Base-by-base conservation (phyloP, 306 rosid genomes). In the Trichosanthes cucumerina region DNA sequence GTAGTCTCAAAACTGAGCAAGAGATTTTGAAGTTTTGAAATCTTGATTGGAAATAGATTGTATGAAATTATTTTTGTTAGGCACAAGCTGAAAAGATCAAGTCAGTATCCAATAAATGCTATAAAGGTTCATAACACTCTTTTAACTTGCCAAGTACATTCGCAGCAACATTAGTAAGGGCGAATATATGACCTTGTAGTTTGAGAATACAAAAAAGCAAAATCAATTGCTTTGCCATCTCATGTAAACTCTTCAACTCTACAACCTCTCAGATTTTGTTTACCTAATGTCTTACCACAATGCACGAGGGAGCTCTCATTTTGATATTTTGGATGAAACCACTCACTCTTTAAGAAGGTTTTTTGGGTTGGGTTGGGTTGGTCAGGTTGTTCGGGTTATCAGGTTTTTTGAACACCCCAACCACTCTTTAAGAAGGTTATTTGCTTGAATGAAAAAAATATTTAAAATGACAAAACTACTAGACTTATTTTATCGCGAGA, bases 81-180 rank as follows among this genome's bases (percentile, higher is more conserved):
- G 96, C 96, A 80, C 98, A 95, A 90, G 97, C 99, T 75, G 99
- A 95, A 87, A 95, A 95, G 86, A 95, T 95, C 65, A 90, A 98
- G 86, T 91, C 96, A 53, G 99, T n/a, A n/a, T 91, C 41, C 99
- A 95, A 87, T 97, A 98, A 85, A 95, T 95, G 99, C 87, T 95
- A 69, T 98, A 95, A 89, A 92, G 97, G 89, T 95, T 95, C 82
- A 90, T 97, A 44, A 95, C 99, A 1, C 86, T 95, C n/a, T 21
- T 95, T 95, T 88, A 95, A 95, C 86, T 86, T 95, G 83, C 99
- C 99, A 71, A 95, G 94, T 84, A 91, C 96, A 95, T 95, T 79
- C 97, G 99, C 76, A 88, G 82, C 70, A 92, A 97, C 90, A 92
- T 95, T 81, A 87, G 98, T 82, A 95, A 95, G 92, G 99, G 99